A percentile compares a stretch with the other conserved stretches of the same genome.
phyloP scores from a whole-genome alignment of 2,329 filamentous ascomycete genomes.

The Setomelanomma holmii region DNA sequence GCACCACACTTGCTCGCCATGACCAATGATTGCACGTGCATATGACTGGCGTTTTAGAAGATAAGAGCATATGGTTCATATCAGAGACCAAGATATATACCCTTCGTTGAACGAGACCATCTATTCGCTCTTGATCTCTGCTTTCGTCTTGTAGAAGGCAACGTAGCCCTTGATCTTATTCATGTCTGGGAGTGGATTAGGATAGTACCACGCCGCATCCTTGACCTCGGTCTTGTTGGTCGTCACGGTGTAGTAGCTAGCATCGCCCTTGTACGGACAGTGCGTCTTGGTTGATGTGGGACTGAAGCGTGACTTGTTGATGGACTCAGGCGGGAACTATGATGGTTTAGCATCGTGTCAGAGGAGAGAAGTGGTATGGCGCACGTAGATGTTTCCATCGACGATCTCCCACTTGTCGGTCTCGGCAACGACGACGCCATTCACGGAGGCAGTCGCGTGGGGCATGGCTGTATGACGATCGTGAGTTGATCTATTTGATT shows the following conservation, averaged over 20 bases:
- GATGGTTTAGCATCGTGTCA: constrained; percentile 2
- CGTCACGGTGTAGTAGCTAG: constrained; percentile 63
- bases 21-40: constrained; percentile 3
- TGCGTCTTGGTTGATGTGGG: constrained; percentile 57
- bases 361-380: background rate
- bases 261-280: constrained; percentile 66
- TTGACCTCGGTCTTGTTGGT: constrained; percentile 57
- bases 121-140: constrained; percentile 18
- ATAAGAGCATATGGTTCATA: too few species aligned
- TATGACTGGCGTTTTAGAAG: background rate
- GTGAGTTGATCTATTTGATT: constrained; percentile 3
- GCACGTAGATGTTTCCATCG: constrained; percentile 65
- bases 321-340: constrained; percentile 51
- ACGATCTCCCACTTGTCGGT: constrained; percentile 61
- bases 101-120: background rate
- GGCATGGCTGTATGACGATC: constrained; percentile 24
- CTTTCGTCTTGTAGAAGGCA: constrained; percentile 62
- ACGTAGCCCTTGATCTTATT: constrained; percentile 62
- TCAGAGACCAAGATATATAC: too few species aligned
- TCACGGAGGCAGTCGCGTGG: constrained; percentile 56
- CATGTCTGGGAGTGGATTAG: constrained; percentile 58
- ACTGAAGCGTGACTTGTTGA: constrained; percentile 53
- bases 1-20: constrained; percentile 8
- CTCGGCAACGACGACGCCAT: constrained; percentile 60
- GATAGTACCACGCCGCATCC: constrained; percentile 68